phyloP scores from a whole-genome alignment of 2,329 filamentous ascomycete genomes.

The Neophaeococcomyces aloes region DNA sequence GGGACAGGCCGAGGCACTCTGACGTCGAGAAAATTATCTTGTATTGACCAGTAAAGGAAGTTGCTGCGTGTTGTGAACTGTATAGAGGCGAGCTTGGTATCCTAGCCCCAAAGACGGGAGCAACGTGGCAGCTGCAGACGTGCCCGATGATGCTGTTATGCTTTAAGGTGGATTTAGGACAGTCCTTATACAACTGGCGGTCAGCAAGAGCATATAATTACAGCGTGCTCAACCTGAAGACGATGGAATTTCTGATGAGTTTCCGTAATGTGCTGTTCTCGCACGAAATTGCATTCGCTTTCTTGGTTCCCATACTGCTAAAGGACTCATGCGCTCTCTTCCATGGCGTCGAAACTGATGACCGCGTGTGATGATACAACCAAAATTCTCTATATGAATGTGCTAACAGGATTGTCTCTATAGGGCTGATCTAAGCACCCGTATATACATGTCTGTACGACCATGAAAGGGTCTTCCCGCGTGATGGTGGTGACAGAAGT shows the following conservation, averaged over 20 bases:
- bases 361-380: too few species aligned
- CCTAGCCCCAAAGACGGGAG: not conserved
- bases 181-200: conserved; percentile 3
- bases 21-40: not conserved
- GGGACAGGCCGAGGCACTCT: not conserved
- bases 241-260: not conserved
- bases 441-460: conserved; percentile 1
- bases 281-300: not conserved
- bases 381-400: too few species aligned
- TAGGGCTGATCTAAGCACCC: not conserved
- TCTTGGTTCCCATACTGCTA: too few species aligned
- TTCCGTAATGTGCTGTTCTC: not conserved
- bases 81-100: conserved; percentile 4
- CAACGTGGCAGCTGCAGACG: conserved; percentile 7
- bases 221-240: not conserved
- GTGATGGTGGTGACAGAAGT: conserved; percentile 1
- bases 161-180: conserved; percentile 1
- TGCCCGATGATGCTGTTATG: conserved; percentile 6
- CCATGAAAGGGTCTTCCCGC: conserved; percentile 1
- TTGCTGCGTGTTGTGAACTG: too few species aligned
- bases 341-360: too few species aligned
- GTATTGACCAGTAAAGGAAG: conserved; percentile 1
- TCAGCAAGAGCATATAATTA: conserved; percentile 2
- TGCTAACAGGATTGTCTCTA: not conserved
- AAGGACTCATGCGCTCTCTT: too few species aligned